phyloP scores from a whole-genome alignment of 1,139 yeast genomes.

The Hyphopichia khmerensis region DNA sequence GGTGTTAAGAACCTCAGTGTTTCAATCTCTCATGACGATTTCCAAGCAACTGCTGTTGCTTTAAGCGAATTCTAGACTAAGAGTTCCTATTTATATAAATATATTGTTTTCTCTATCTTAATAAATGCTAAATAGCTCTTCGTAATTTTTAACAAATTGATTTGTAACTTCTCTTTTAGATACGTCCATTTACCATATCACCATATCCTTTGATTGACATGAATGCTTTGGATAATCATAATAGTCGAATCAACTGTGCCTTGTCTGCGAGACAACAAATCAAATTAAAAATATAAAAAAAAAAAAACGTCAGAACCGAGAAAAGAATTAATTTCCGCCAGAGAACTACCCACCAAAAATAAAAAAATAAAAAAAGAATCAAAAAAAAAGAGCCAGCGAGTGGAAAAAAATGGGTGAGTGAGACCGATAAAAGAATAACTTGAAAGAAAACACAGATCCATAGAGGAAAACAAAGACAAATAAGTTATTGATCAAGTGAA shows the following conservation, averaged over 20 bases:
- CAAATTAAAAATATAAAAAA: too few relatives aligned
- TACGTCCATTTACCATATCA: too few relatives aligned
- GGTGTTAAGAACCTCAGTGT: conserved; percentile 76
- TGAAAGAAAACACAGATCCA: neutral
- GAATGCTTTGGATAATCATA: too few relatives aligned
- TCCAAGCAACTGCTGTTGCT: conserved; percentile 98
- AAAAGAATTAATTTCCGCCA: neutral
- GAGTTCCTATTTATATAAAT: neutral
- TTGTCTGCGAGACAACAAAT: neutral
- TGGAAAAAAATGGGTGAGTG: neutral
- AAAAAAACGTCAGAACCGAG: too few relatives aligned
- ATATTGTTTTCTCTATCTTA: neutral
- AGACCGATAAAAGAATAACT: neutral
- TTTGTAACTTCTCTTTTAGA: too few relatives aligned
- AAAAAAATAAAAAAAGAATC: neutral
- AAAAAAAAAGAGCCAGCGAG: neutral
- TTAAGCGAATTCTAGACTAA: conserved; percentile 66
- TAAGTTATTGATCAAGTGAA: neutral
- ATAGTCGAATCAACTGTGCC: too few relatives aligned
- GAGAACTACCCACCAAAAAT: neutral
- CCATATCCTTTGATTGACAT: too few relatives aligned
- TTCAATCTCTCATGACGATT: conserved; percentile 93
- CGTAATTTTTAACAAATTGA: too few relatives aligned
- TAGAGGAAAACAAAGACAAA: neutral
- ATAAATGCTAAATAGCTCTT: too few relatives aligned